Evolutionary conservation across 2,329 filamentous ascomycete species (phyloP).

Genomic region (Zasmidium angulare): DNA sequence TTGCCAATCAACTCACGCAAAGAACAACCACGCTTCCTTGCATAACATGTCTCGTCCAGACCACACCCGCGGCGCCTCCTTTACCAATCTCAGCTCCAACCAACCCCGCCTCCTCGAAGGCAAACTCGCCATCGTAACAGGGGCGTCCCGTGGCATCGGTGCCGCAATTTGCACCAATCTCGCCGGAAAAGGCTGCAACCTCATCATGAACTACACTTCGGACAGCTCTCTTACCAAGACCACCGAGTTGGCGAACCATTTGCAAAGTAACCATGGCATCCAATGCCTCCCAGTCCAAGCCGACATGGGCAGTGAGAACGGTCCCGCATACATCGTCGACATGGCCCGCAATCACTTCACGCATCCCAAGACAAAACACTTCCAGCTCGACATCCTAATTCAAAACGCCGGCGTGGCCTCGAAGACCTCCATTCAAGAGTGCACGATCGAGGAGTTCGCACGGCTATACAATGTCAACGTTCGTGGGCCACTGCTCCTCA

Average conservation of each 20-base stretch:
- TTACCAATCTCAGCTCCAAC: conserved; percentile 16
- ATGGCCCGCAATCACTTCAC: conserved; percentile 61
- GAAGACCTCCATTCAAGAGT: conserved; percentile 65
- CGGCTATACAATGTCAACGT: conserved; percentile 78
- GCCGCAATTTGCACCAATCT: conserved; percentile 66
- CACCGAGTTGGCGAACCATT: conserved; percentile 54
- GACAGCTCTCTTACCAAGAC: conserved; percentile 57
- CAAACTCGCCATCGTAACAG: conserved; percentile 77
- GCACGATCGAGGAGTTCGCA: conserved; percentile 66
- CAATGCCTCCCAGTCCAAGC: conserved; percentile 65
- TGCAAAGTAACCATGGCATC: conserved; percentile 59
- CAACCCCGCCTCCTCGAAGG: conserved; percentile 54
- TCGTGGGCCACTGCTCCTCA: conserved; percentile 73
- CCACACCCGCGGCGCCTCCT: conserved; percentile 14
- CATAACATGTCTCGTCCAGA: conserved; percentile 23
- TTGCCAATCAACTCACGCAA: neutral
- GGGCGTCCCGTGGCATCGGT: conserved; percentile 78
- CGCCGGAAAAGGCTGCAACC: conserved; percentile 67
- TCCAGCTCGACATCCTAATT: conserved; percentile 78
- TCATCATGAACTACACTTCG: conserved; percentile 72
- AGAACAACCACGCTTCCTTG: too few relatives aligned
- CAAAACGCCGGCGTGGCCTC: conserved; percentile 76
- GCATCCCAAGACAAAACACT: conserved; percentile 52
- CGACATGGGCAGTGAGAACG: conserved; percentile 64
- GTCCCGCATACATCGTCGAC: conserved; percentile 60